These are phyloP conservation scores for Penicillium soppii DNA, from an alignment of 495 filamentous ascomycete genomes.

Conservation along the genomic window DNA sequence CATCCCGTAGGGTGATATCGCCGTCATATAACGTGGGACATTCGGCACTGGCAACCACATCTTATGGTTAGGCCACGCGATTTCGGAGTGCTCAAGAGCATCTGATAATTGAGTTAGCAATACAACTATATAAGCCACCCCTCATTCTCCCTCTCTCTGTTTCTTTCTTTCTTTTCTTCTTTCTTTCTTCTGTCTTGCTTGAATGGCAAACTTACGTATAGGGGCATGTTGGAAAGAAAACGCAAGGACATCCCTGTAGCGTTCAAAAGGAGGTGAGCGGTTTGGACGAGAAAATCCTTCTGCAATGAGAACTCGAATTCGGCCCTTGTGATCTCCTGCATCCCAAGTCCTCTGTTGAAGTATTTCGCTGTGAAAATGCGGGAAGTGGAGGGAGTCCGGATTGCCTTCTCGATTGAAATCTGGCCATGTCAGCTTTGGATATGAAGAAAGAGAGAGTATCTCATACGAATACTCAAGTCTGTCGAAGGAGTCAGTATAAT, in stretches of 20 bases:
- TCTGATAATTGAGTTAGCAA: constrained; percentile 43
- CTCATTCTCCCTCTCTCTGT: too few relatives aligned
- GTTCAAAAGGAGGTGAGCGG: constrained; percentile 58
- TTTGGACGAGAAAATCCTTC: constrained; percentile 62
- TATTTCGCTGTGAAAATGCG: constrained; percentile 69
- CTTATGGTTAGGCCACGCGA: constrained; percentile 76
- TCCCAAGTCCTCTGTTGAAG: constrained; percentile 71
- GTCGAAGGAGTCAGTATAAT: background rate
- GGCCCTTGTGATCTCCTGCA: constrained; percentile 66
- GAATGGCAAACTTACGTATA: constrained; percentile 50
- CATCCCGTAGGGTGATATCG: constrained; percentile 16
- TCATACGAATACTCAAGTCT: constrained; percentile 21
- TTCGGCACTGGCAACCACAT: constrained; percentile 63
- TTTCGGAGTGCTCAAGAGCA: constrained; percentile 70
- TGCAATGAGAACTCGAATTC: constrained; percentile 75
- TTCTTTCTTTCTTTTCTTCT: too few relatives aligned
- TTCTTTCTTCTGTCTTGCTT: too few relatives aligned
- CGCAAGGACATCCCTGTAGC: constrained; percentile 69
- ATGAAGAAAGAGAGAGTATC: background rate
- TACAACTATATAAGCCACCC: too few relatives aligned
- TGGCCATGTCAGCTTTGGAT: constrained; percentile 24
- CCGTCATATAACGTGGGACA: constrained; percentile 35
- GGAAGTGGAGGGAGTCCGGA: constrained; percentile 66
- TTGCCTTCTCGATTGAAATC: constrained; percentile 62
- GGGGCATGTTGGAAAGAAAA: constrained; percentile 91